These are phyloP conservation scores for Colletotrichum sp. DNA, from an alignment of 2,329 filamentous ascomycete species.

Conservation along the genomic window DNA sequence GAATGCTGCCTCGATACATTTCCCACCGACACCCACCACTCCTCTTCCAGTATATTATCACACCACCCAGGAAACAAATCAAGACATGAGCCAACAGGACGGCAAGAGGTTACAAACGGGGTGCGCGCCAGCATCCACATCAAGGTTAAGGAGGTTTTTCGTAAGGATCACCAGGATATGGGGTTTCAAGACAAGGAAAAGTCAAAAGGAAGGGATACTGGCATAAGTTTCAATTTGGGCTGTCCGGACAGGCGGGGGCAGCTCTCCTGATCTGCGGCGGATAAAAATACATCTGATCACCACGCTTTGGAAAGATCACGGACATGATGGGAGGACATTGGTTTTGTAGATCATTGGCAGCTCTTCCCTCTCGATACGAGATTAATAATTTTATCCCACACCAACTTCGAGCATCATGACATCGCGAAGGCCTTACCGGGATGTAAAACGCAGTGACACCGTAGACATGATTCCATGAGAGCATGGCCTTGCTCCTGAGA, in stretches of 20 bases:
- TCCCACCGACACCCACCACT: not conserved
- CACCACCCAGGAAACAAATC: not conserved
- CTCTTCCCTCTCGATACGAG: not conserved
- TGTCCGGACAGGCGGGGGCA: too few species aligned
- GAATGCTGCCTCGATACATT: not conserved
- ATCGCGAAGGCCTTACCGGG: not conserved
- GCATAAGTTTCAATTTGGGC: not conserved
- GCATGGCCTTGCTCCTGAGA: not conserved
- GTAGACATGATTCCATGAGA: not conserved
- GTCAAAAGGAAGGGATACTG: not conserved
- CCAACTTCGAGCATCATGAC: not conserved
- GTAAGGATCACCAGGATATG: not conserved
- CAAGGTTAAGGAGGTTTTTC: not conserved
- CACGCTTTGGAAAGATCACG: conserved; percentile 9
- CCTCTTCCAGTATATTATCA: not conserved
- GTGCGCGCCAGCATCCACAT: not conserved
- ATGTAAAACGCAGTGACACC: not conserved
- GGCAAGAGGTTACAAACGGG: too few species aligned
- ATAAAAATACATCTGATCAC: not conserved
- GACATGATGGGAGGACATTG: conserved; percentile 1
- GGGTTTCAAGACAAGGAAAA: not conserved
- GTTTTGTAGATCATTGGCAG: conserved; percentile 16
- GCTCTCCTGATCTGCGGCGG: not conserved
- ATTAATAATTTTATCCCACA: conserved; percentile 2
- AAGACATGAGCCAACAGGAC: not conserved